These are phyloP conservation scores for Ceratocystis diversiconidia DNA, from an alignment of 2,329 filamentous ascomycete genomes.

Conservation along the genomic window DNA sequence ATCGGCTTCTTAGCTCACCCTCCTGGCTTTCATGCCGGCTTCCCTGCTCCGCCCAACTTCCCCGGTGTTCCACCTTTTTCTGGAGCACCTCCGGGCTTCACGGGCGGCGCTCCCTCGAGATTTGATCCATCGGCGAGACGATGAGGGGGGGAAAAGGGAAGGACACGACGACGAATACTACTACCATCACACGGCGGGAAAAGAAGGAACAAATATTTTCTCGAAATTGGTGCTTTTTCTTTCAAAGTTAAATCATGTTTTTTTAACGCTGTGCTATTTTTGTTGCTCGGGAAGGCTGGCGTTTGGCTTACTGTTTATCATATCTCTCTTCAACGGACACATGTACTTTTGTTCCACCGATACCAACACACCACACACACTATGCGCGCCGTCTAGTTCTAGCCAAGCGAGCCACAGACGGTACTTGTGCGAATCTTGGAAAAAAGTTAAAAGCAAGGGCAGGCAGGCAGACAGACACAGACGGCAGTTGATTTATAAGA, in stretches of 20 bases:
- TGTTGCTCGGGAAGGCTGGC: slow-evolving; percentile 18
- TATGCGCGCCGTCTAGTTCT: slow-evolving; percentile 5
- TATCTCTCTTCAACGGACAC: slow-evolving; percentile 13
- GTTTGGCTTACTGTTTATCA: slow-evolving; percentile 19
- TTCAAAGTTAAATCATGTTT: slow-evolving; percentile 10
- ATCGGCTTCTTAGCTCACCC: slow-evolving; percentile 22
- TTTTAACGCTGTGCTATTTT: slow-evolving; percentile 18
- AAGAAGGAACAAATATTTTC: slow-evolving; percentile 6
- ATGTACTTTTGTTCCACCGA: slow-evolving; percentile 16
- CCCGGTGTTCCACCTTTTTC: slow-evolving; percentile 28
- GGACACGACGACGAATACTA: slow-evolving; percentile 2
- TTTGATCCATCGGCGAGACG: slow-evolving; percentile 60
- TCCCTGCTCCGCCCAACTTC: slow-evolving; percentile 34
- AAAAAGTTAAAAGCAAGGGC: too few relatives aligned
- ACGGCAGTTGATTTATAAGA: not conserved
- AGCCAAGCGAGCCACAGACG: too few relatives aligned
- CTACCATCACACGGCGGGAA: not conserved
- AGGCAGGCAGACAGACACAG: not conserved
- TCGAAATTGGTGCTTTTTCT: slow-evolving; percentile 6
- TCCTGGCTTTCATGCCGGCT: slow-evolving; percentile 37
- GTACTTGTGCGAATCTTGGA: too few relatives aligned
- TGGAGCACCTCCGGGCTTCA: slow-evolving; percentile 39
- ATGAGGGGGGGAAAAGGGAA: slow-evolving; percentile 25
- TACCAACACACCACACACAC: slow-evolving; percentile 8
- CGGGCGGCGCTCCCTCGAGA: slow-evolving; percentile 47